Base-by-base conservation (phyloP, 2,329 filamentous ascomycete genomes). In the Aureobasidium namibiae region DNA sequence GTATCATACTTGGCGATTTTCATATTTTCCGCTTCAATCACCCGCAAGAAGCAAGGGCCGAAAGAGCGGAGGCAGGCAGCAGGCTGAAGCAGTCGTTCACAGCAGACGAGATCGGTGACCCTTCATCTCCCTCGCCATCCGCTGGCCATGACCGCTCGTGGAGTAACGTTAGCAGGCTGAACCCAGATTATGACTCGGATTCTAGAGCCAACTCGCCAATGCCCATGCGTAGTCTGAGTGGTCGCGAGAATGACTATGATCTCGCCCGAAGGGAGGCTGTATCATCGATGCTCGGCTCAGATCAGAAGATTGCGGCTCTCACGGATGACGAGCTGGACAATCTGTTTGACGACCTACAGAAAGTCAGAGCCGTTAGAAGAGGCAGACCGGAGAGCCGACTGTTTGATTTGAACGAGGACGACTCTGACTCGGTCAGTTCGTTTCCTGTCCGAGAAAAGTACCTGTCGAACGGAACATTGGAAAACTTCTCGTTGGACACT, bases 11-110 rank as follows among this genome's bases (percentile, higher is more conserved):
- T 10, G 94, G 94, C 41, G 94, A 99, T 73, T 99, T 99, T 67
- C 94, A 99, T 72, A 99, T 99, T 62, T 97, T 99, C 75, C 82
- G 94, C 60, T 99, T 99, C 78, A 99, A 97, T 68, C 92, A 99
- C 70, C 94, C 94, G 0, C 88, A 96, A 79, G 94, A 99, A 75
- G 94, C 94, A 31, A 86, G 90, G 61, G 92, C 92, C 3, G 94
- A 99, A 74, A 80, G 94, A 58, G 92, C 90, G 13, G 90, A 96
- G 63, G 85, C 90, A 69, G 74, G 75, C 16, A 96, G 90, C 68
- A 77, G 95, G 21, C 78, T 99, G 60, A 87, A 92, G 46, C 92
- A 97, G 69, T 95, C 92, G 7, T 77, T 87, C 50, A 83, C 82
- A 9, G 79, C 80, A 18, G 81, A 82, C 65, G 80, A 85, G 64